Percentiles rank a stretch among this genome's conserved stretches.
Evolutionary conservation across 495 filamentous ascomycete genomes (phyloP).

Genomic region (Tuber magnatum): DNA sequence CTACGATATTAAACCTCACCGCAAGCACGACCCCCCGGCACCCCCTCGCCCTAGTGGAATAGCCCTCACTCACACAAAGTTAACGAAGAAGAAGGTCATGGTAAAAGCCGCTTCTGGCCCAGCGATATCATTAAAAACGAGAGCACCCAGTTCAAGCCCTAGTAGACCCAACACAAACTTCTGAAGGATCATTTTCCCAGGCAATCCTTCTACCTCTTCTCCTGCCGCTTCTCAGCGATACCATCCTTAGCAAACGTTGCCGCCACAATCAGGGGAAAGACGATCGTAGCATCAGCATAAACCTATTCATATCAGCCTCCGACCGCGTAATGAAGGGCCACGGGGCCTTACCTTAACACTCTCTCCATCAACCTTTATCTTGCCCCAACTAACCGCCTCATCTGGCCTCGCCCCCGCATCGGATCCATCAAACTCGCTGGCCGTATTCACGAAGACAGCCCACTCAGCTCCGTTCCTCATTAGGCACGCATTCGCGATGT

Average conservation of each 20-base stretch:
- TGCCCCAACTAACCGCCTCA: slow-evolving; percentile 96
- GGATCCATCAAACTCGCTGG: slow-evolving; percentile 91
- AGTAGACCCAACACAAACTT: neutral
- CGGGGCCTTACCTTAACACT: slow-evolving; percentile 66
- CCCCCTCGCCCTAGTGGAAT: neutral
- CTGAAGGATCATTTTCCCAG: neutral
- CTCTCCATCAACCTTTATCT: slow-evolving; percentile 80
- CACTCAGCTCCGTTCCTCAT: slow-evolving; percentile 96
- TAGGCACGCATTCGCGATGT: slow-evolving; percentile 91
- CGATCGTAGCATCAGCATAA: slow-evolving; percentile 84
- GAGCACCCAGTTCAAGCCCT: neutral
- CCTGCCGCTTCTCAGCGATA: neutral
- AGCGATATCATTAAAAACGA: neutral
- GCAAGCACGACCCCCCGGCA: neutral
- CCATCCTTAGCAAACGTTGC: slow-evolving; percentile 54
- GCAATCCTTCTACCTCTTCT: neutral
- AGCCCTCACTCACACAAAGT: neutral
- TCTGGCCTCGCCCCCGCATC: slow-evolving; percentile 94
- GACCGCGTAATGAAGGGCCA: neutral
- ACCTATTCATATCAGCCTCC: slow-evolving; percentile 48
- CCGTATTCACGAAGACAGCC: slow-evolving; percentile 95
- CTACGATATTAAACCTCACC: neutral
- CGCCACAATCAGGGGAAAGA: slow-evolving; percentile 89
- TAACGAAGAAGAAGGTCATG: neutral
- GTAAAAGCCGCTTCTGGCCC: neutral